Conservation (phyloP, 176 grass and related monocot species). For the Puya raimondii region DNA sequence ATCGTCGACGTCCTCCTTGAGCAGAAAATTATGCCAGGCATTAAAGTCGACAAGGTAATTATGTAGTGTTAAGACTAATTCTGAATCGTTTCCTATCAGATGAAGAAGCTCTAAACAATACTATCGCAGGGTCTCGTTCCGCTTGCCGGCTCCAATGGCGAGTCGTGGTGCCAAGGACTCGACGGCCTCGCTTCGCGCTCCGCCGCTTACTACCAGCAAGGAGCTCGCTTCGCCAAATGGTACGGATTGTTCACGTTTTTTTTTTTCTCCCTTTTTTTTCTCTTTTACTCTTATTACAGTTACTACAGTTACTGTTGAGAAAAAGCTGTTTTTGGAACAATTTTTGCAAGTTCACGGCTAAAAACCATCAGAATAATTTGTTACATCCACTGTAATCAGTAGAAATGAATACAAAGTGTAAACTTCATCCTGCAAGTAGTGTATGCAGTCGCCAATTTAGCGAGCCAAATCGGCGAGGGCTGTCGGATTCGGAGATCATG, state of each 20-base stretch:
- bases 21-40: constrained; percentile 16
- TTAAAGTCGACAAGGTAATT: constrained; percentile 24
- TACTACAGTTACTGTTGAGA: no score
- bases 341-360: no score
- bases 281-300: no score
- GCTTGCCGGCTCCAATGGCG: constrained; percentile 12
- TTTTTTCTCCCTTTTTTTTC: neutral
- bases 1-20: constrained; percentile 10
- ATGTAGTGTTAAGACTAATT: neutral
- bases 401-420: no score
- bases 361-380: no score
- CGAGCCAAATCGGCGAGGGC: no score
- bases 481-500: no score
- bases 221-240: constrained; percentile 24
- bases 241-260: neutral
- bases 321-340: no score
- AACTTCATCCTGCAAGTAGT: no score
- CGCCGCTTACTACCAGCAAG: constrained; percentile 22
- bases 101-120: neutral
- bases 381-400: no score
- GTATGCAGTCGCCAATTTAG: no score
- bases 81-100: neutral
- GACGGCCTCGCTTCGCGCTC: constrained; percentile 19
- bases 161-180: constrained; percentile 19
- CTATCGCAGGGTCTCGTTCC: constrained; percentile 12